Evolutionary conservation across 1,284 basidiomycete species (phyloP).

Genomic region (Rhodotorula sp.): DNA sequence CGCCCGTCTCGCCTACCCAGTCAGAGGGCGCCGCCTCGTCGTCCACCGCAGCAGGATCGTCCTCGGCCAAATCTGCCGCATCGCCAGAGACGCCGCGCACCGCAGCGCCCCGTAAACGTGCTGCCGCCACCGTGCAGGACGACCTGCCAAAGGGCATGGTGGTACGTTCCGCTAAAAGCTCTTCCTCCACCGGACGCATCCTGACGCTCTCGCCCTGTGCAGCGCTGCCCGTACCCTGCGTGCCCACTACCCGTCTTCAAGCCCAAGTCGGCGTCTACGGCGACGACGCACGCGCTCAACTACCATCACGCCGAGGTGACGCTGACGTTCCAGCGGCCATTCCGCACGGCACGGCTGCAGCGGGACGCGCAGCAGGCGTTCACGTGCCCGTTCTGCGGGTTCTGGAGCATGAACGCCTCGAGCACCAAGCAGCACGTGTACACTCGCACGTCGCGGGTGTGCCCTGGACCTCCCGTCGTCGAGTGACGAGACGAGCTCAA

Average conservation of each 20-base stretch:
- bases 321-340: neutral
- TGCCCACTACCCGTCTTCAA: slow-evolving; percentile 1
- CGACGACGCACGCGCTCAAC: neutral
- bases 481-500: neutral
- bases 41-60: too few species aligned
- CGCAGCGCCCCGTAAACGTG: too few species aligned
- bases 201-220: neutral
- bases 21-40: too few species aligned
- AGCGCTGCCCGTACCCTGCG: neutral
- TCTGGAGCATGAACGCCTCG: neutral
- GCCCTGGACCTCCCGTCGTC: neutral
- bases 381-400: neutral
- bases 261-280: neutral
- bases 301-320: neutral
- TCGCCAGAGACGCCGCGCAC: too few species aligned
- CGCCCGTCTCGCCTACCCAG: too few species aligned
- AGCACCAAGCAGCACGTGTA: neutral
- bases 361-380: neutral
- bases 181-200: too few species aligned
- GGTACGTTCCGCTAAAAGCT: neutral
- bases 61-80: too few species aligned
- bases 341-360: neutral
- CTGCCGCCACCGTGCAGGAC: too few species aligned
- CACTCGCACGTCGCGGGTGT: neutral
- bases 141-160: too few species aligned